Base-by-base conservation (phyloP, 257 asterid species). In the Verbascum thapsus region DNA sequence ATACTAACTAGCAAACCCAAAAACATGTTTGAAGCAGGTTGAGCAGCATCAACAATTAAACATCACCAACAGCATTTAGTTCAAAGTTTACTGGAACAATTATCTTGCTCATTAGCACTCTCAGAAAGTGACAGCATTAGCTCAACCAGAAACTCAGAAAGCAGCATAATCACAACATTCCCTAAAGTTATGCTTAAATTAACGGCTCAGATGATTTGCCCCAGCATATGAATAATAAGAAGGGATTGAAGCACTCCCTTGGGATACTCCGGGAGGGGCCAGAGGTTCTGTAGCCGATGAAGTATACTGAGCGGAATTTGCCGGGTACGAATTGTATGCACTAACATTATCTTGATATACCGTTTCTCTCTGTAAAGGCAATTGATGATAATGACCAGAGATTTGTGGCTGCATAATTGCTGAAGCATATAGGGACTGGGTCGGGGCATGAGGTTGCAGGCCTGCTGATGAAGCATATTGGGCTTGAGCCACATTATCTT, bases 251-350 rank as follows among this genome's bases (percentile, higher is more conserved):
- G 50, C 62, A 50, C 50, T 57, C 38, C 54, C 75, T 37, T 44
- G 72, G 58, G 54, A 53, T 37, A 39, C 44, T 43, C 26, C 51
- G 11, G 70, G 39, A 54, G 32, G 32, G 22, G 73, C 63, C 38
- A 54, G 44, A 41, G 35, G 55, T 37, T 74, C 72, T 22, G 75
- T 64, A 47, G 39, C 45, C 15, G 81, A 49, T 37, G 75, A 18
- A 35, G 37, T 39, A 61, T 71, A 65, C 13, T 66, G 73, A 35
- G 63, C 61, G 4, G 50, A 20, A 63, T 73, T 44, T 48, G 60
- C 43, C 9, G 34, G 34, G 58, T 59, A 51, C 64, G 60, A 35
- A 67, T 66, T 61, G 66, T 6, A 22, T 63, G 74, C 58, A 57
- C 6, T 65, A 16, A 26, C 58, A 30, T 34, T 47, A 55, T 53